These are phyloP conservation scores for Globisporangium alternatum DNA, from an alignment of 352 stramenopile genomes.

Conservation along the genomic window DNA sequence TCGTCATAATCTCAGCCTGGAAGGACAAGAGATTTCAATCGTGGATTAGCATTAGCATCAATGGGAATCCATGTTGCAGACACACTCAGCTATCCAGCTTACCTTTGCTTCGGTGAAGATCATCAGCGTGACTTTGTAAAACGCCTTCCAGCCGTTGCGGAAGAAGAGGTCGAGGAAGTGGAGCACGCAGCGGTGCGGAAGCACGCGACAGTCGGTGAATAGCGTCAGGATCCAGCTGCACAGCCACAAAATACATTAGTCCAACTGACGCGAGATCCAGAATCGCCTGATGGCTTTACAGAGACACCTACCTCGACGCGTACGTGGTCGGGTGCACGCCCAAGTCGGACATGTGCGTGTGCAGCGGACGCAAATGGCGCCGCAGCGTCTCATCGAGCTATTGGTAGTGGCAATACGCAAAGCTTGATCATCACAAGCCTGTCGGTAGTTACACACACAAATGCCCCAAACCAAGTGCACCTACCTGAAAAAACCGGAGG, in stretches of 20 bases:
- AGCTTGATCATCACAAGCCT: no score
- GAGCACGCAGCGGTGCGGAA: slow-evolving; percentile 36
- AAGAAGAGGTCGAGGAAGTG: slow-evolving; percentile 48
- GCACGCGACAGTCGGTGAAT: slow-evolving; percentile 47
- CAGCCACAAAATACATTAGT: background rate
- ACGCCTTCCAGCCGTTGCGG: slow-evolving; percentile 45
- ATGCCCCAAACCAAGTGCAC: background rate
- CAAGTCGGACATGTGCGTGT: slow-evolving; percentile 40
- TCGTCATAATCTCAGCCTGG: slow-evolving; percentile 9
- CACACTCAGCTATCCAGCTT: background rate
- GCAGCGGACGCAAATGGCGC: slow-evolving; percentile 33
- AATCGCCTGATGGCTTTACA: background rate
- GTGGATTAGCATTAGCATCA: background rate
- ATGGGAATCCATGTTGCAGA: background rate
- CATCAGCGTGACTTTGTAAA: slow-evolving; percentile 39
- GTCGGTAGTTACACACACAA: background rate
- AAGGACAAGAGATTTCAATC: background rate
- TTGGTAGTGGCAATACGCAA: background rate
- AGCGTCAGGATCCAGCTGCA: slow-evolving; percentile 48
- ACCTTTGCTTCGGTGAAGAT: slow-evolving; percentile 43
- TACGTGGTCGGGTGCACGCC: slow-evolving; percentile 49
- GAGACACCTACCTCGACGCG: slow-evolving; percentile 29
- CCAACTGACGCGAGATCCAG: background rate
- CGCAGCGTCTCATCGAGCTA: slow-evolving; percentile 43
- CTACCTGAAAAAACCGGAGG: slow-evolving; percentile 41